These are phyloP conservation scores for Metrosideros polymorpha DNA, from an alignment of 441 rosid genomes.

Conservation along the genomic window DNA sequence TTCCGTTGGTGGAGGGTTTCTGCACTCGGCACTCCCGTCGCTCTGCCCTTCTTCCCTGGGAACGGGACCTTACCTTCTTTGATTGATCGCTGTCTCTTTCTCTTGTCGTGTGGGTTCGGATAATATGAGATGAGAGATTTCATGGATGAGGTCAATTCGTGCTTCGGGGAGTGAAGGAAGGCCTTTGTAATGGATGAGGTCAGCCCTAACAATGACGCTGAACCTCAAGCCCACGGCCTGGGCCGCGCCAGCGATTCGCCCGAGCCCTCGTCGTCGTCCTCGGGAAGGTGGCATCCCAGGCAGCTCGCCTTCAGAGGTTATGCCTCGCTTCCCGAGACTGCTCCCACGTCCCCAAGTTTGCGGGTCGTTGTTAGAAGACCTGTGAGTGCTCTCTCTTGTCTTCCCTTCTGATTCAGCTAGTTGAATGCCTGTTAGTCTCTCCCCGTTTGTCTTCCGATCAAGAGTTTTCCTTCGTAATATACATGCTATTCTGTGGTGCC, in stretches of 20 bases:
- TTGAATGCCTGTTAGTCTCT: not conserved
- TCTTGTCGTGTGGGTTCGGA: not conserved
- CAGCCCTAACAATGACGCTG: slow-evolving; percentile 36
- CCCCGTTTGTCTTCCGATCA: not conserved
- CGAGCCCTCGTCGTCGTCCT: slow-evolving; percentile 18
- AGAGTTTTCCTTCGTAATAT: not conserved
- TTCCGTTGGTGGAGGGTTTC: slow-evolving; percentile 49
- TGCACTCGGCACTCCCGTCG: slow-evolving; percentile 16
- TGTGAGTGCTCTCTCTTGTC: slow-evolving; percentile 37
- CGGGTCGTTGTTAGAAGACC: slow-evolving; percentile 52
- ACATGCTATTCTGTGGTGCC: not conserved
- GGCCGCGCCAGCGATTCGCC: not conserved
- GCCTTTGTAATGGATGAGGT: slow-evolving; percentile 49
- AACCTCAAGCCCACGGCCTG: slow-evolving; percentile 23
- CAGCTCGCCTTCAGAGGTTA: slow-evolving; percentile 58
- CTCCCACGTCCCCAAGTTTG: slow-evolving; percentile 26
- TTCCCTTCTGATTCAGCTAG: not conserved
- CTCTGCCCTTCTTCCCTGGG: slow-evolving; percentile 19
- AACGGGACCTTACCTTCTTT: not conserved
- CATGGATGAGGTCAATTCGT: slow-evolving; percentile 25
- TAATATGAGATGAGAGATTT: slow-evolving; percentile 13
- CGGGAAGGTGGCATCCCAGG: slow-evolving; percentile 60
- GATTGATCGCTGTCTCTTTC: not conserved
- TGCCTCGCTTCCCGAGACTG: slow-evolving; percentile 15
- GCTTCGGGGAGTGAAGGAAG: slow-evolving; percentile 22